Percentiles rank a stretch among this genome's conserved stretches.
Conservation (phyloP, 2,329 filamentous ascomycete species). For the Hypoxylon sp. region DNA sequence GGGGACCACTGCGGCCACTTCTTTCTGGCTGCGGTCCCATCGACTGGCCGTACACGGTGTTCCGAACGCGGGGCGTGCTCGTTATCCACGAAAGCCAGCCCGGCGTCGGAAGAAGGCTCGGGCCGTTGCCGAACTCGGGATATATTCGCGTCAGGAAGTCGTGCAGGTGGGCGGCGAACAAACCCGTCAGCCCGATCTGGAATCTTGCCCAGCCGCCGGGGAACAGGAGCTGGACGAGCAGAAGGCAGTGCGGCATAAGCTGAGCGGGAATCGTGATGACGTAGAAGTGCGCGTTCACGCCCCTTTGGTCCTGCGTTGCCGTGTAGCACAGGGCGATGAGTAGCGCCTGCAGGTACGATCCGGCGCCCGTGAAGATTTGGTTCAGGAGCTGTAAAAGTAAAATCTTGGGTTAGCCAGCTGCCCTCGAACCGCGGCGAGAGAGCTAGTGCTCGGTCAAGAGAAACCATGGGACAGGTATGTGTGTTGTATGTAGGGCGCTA, state of each 20-base stretch:
- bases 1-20: slow-evolving; percentile 58
- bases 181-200: slow-evolving; percentile 76
- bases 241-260: slow-evolving; percentile 82
- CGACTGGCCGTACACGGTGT: slow-evolving; percentile 73
- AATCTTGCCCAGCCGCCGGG: slow-evolving; percentile 65
- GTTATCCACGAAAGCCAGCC: slow-evolving; percentile 76
- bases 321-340: slow-evolving; percentile 87
- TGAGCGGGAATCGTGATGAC: slow-evolving; percentile 87
- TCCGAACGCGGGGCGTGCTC: slow-evolving; percentile 59
- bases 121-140: slow-evolving; percentile 87
- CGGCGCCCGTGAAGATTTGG: slow-evolving; percentile 62
- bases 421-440: slow-evolving; percentile 10
- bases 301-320: slow-evolving; percentile 85
- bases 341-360: slow-evolving; percentile 71
- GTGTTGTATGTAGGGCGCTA: slow-evolving; percentile 73
- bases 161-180: slow-evolving; percentile 88
- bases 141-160: slow-evolving; percentile 91
- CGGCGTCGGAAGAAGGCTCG: slow-evolving; percentile 81
- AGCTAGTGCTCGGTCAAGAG: slow-evolving; percentile 27
- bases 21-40: slow-evolving; percentile 54
- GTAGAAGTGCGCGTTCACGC: slow-evolving; percentile 80
- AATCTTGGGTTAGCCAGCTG: slow-evolving; percentile 43
- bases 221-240: slow-evolving; percentile 78
- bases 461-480: slow-evolving; percentile 44
- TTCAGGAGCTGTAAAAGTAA: slow-evolving; percentile 64